These are phyloP conservation scores for Dianthus caryophyllus DNA, from an alignment of 148 eudicot genomes.

Conservation along the genomic window DNA sequence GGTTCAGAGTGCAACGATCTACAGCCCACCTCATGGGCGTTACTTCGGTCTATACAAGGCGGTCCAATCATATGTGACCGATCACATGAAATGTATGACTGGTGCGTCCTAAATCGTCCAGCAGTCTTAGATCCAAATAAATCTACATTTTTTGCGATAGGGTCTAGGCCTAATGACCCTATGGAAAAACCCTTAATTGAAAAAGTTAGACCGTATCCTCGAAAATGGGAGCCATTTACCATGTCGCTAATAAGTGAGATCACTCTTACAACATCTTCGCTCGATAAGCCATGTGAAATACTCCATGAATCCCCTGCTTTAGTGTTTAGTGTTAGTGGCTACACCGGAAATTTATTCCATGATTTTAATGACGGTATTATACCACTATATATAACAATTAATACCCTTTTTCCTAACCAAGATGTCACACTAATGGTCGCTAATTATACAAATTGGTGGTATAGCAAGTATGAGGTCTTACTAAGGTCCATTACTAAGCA, in stretches of 20 bases:
- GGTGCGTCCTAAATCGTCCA: constrained; percentile 42
- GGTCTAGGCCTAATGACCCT: constrained; percentile 2
- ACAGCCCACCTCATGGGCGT: constrained; percentile 4
- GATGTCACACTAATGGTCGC: constrained; percentile 44
- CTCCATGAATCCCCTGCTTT: constrained; percentile 47
- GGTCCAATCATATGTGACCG: constrained; percentile 40
- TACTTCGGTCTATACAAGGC: constrained; percentile 17
- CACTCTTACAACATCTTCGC: constrained; percentile 34
- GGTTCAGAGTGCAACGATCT: background rate
- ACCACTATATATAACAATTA: constrained; percentile 50
- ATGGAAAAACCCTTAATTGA: constrained; percentile 19
- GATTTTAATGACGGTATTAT: constrained; percentile 59
- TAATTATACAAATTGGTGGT: constrained; percentile 50
- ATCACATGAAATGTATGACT: constrained; percentile 37
- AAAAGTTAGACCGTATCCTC: constrained; percentile 52
- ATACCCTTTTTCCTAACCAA: constrained; percentile 28
- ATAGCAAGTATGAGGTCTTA: constrained; percentile 42
- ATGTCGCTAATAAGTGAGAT: constrained; percentile 45
- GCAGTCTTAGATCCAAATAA: constrained; percentile 31
- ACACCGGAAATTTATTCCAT: constrained; percentile 49
- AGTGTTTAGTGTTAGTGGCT: constrained; percentile 44
- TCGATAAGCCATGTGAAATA: constrained; percentile 29
- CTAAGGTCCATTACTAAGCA: constrained; percentile 30
- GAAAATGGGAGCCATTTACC: constrained; percentile 43
- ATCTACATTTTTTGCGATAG: constrained; percentile 30